Conservation (phyloP, 2,329 filamentous ascomycete genomes). For the Sporothrix globosa region DNA sequence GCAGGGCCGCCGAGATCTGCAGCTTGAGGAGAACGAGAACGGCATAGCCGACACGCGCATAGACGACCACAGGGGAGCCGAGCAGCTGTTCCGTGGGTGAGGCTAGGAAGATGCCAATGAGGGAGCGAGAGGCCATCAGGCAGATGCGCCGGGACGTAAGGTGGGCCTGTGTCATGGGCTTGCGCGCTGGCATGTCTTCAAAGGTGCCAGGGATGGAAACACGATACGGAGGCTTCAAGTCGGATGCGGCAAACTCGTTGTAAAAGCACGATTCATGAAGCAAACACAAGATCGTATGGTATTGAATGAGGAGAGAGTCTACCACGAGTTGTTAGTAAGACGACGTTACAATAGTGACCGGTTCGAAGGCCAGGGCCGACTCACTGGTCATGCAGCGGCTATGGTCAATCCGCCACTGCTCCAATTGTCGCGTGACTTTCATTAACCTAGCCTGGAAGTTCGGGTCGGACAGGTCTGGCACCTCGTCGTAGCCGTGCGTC, state of each 20-base stretch:
- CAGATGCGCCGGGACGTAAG: constrained; percentile 27
- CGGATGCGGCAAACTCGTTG: constrained; percentile 31
- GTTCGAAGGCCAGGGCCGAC: not conserved
- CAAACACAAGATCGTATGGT: constrained; percentile 30
- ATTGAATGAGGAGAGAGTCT: constrained; percentile 34
- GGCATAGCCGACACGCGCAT: constrained; percentile 33
- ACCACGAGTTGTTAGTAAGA: not conserved
- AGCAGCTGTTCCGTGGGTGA: constrained; percentile 30
- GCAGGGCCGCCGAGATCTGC: constrained; percentile 31
- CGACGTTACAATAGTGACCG: not conserved
- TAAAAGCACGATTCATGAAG: constrained; percentile 34
- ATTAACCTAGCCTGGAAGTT: constrained; percentile 27
- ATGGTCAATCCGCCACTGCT: constrained; percentile 30
- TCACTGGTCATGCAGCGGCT: constrained; percentile 31
- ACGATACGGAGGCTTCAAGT: constrained; percentile 33
- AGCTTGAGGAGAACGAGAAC: constrained; percentile 33
- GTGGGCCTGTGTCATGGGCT: constrained; percentile 21
- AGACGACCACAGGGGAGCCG: constrained; percentile 27
- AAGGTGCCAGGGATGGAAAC: constrained; percentile 17
- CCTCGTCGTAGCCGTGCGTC: not conserved
- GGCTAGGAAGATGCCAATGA: constrained; percentile 32
- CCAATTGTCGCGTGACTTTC: constrained; percentile 23
- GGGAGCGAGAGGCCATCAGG: constrained; percentile 28
- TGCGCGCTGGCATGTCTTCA: not conserved
- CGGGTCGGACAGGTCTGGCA: constrained; percentile 20